Percentiles rank a stretch among this genome's conserved stretches.
Conservation (phyloP, 306 rosid genomes). For the Lathyrus sativus region DNA sequence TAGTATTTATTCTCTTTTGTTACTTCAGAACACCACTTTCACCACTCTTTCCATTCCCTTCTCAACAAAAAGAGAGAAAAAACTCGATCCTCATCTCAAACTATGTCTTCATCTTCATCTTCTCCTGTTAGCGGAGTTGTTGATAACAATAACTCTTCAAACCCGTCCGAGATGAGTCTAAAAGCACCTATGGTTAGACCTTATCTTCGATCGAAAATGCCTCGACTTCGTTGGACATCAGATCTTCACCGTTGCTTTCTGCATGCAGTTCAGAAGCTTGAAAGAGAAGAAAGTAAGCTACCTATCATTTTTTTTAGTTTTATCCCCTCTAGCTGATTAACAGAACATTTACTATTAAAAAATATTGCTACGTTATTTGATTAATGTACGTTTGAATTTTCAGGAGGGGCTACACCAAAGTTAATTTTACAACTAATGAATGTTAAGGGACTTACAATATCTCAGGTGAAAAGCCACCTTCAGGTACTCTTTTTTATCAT, state of each 20-base stretch:
- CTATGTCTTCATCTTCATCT: slow-evolving; percentile 40
- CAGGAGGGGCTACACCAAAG: slow-evolving; percentile 86
- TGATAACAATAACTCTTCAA: slow-evolving; percentile 9
- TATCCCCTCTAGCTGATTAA: too few species aligned
- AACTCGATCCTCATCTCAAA: slow-evolving; percentile 24
- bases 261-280: slow-evolving; percentile 86
- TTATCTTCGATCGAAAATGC: slow-evolving; percentile 67
- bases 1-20: slow-evolving; percentile 65
- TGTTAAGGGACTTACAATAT: slow-evolving; percentile 70
- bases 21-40: slow-evolving; percentile 34
- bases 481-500: slow-evolving; percentile 57
- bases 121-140: slow-evolving; percentile 38
- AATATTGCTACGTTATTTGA: neutral
- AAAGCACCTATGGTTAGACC: slow-evolving; percentile 54
- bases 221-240: slow-evolving; percentile 87
- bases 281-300: slow-evolving; percentile 75
- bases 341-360: neutral
- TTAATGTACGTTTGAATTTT: slow-evolving; percentile 12
- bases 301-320: neutral
- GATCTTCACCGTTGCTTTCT: slow-evolving; percentile 81
- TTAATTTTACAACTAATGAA: slow-evolving; percentile 71
- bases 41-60: neutral
- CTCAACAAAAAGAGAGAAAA: neutral
- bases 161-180: slow-evolving; percentile 32
- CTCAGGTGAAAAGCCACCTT: slow-evolving; percentile 97